Conservation (phyloP, 192 early-diverging fungal genomes). For the Umbelopsis sp. region DNA sequence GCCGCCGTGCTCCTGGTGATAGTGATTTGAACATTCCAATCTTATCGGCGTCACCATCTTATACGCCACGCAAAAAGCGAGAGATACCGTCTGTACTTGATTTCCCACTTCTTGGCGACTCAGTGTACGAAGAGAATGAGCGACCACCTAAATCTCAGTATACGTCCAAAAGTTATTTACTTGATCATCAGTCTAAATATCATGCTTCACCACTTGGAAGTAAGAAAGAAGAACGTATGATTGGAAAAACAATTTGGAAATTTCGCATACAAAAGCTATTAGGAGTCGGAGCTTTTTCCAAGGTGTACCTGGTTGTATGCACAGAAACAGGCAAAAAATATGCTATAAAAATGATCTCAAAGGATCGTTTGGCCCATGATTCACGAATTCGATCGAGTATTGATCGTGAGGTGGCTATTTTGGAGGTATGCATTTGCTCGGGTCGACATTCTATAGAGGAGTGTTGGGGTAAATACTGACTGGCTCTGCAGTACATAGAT, state of each 20-base stretch:
- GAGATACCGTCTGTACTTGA: conserved; percentile 28
- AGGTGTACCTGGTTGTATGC: conserved; percentile 35
- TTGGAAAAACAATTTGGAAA: conserved; percentile 30
- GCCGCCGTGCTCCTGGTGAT: background rate
- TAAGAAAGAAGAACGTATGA: conserved; percentile 24
- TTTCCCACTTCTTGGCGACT: conserved; percentile 29
- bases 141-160: background rate
- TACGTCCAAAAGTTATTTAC: background rate
- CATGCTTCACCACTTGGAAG: background rate
- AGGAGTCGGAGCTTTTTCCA: conserved; percentile 41
- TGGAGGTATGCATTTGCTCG: conserved; percentile 31
- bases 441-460: too few species aligned
- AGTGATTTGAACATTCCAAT: conserved; percentile 27
- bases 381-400: conserved; percentile 40
- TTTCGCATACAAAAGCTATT: conserved; percentile 33
- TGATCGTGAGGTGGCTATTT: conserved; percentile 40
- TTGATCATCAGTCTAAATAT: conserved; percentile 8
- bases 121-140: conserved; percentile 10
- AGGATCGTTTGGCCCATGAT: conserved; percentile 30
- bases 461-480: background rate
- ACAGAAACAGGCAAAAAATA: conserved; percentile 20
- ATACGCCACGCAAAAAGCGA: conserved; percentile 21
- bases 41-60: conserved; percentile 31
- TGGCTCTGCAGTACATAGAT: conserved; percentile 47
- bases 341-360: conserved; percentile 42